Evolutionary conservation across 148 eudicot species (phyloP), one percentile per base, ranked within the genome.

Genomic region (Polygonum aviculare): DNA sequence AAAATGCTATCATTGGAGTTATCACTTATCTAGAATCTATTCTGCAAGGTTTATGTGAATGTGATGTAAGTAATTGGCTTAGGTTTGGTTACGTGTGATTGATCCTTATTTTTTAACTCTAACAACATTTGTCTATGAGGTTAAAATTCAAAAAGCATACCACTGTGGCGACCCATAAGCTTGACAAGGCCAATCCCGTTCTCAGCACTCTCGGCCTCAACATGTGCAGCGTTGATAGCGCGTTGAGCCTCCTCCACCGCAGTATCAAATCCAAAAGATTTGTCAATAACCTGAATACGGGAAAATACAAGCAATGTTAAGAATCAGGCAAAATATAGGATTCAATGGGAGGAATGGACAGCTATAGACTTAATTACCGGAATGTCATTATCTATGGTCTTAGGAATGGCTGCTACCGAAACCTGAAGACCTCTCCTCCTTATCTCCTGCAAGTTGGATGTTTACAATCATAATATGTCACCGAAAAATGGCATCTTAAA

Each of bases 211-310:
- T 86, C 97, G 75, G 98, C 97, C 86, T 94, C 98, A 84, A 94
- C 98, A 80, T 94, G 98, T 69, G 98, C 98, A 78, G 97, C 97
- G 79, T 94, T 90, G 60, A 94, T 94, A 81, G 98, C 98, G 69
- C 98, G 90, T 79, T 94, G 98, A 78, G 98, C 97, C 84, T 94
- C 98, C 86, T 94, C 98, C 76, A 94, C 98, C 79, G 98, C 98
- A 80, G 97, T 88, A 84, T 94, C 98, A 89, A 94, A 94, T 72
- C 98, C 98, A 83, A 94, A 94, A 74, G 97, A 94, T 85, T 75
- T 94, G 87, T 94, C 98, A 85, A 94, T 92, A 73, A 92, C 95
- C 98, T 94, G 87, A 60, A 69, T 35, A 9, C 72, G 36, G 18
- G 5, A 33, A 36, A 35, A 21, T 21, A 57, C 33, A 57, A 21